phyloP scores from a whole-genome alignment of 2,329 filamentous ascomycete genomes.

The Blumeria hordei region DNA sequence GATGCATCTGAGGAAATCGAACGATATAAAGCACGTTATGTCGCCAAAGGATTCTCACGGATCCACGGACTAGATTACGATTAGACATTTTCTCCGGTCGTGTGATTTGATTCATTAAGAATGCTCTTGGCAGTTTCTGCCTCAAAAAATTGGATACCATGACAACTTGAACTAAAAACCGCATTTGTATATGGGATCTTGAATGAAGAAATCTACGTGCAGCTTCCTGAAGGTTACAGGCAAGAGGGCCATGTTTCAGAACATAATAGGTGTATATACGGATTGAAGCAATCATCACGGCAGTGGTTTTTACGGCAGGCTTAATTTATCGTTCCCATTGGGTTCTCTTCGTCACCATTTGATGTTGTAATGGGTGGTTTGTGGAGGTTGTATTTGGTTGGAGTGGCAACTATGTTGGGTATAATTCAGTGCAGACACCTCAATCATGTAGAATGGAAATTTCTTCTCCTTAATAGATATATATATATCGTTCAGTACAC shows the following conservation, averaged over 20 bases:
- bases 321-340: not conserved
- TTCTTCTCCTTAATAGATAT: too few species aligned
- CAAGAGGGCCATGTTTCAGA: not conserved
- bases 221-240: not conserved
- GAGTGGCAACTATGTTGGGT: too few species aligned
- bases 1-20: not conserved
- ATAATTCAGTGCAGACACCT: too few species aligned
- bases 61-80: not conserved
- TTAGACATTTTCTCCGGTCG: not conserved
- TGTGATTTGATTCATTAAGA: not conserved
- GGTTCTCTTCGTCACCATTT: not conserved
- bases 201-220: not conserved
- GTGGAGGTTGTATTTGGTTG: too few species aligned
- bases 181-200: not conserved
- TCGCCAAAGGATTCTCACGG: not conserved
- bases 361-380: not conserved
- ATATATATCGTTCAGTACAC: too few species aligned
- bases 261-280: not conserved
- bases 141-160: not conserved
- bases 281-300: not conserved
- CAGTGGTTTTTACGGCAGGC: not conserved
- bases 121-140: not conserved
- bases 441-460: too few species aligned
- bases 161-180: not conserved
- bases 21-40: not conserved